A percentile compares a stretch with the other conserved stretches of the same genome.
Conservation (phyloP, 805 yeast genomes). For the Candida sphagnicola region DNA sequence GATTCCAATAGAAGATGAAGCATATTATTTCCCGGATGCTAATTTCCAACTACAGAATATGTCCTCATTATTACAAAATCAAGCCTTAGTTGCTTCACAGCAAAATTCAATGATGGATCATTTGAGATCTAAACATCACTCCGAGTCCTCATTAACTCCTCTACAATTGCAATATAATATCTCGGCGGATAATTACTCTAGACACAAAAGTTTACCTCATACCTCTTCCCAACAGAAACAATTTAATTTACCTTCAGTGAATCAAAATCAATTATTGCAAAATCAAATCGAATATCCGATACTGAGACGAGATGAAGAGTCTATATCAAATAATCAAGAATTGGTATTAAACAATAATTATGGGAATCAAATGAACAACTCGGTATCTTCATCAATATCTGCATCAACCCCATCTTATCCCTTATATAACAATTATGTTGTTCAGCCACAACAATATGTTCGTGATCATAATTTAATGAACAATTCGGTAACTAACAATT, state of each 20-base stretch:
- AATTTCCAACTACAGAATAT: slow-evolving; percentile 41
- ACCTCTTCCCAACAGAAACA: slow-evolving; percentile 8
- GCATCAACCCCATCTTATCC: slow-evolving; percentile 5
- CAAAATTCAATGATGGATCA: slow-evolving; percentile 1
- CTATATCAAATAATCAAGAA: slow-evolving; percentile 8
- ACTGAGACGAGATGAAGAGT: slow-evolving; percentile 13
- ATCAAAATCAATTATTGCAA: slow-evolving; percentile 4
- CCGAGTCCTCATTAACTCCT: slow-evolving; percentile 8
- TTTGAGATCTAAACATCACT: slow-evolving; percentile 8
- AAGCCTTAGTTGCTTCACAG: slow-evolving; percentile 2
- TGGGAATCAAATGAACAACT: slow-evolving; percentile 8
- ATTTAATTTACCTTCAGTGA: slow-evolving; percentile 10
- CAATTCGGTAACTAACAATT: slow-evolving; percentile 3
- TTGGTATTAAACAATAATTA: slow-evolving; percentile 20
- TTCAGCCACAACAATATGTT: slow-evolving; percentile 6
- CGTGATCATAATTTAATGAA: background rate
- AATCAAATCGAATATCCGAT: slow-evolving; percentile 6
- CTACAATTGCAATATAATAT: background rate
- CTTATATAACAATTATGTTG: slow-evolving; percentile 9
- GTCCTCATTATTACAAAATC: slow-evolving; percentile 23
- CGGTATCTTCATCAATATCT: slow-evolving; percentile 3
- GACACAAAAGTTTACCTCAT: slow-evolving; percentile 9
- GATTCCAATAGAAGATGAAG: slow-evolving; percentile 46
- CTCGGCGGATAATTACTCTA: slow-evolving; percentile 5
- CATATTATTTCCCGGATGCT: slow-evolving; percentile 44